Conservation (phyloP, 1,284 basidiomycete genomes). For the Irpex lacteus region DNA sequence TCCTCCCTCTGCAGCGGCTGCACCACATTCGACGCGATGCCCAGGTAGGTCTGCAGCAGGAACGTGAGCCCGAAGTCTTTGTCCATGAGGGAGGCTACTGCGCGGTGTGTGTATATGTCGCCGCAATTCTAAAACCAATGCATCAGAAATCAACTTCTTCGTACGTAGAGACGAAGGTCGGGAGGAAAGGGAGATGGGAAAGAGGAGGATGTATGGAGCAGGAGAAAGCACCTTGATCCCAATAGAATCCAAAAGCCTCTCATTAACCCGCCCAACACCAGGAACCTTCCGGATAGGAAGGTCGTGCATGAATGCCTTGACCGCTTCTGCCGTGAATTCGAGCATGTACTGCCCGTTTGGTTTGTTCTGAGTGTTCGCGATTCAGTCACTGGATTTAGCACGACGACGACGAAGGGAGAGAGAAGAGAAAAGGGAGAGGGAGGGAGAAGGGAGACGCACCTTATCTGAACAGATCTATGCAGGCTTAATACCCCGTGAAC, state of each 20-base stretch:
- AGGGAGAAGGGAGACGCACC: slow-evolving; percentile 31
- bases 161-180: not conserved
- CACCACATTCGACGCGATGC: slow-evolving; percentile 82
- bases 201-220: not conserved
- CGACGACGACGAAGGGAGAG: too few species aligned
- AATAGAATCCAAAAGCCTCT: slow-evolving; percentile 81
- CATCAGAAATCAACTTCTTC: not conserved
- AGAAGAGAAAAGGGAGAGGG: too few species aligned
- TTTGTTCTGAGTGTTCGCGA: slow-evolving; percentile 55
- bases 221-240: slow-evolving; percentile 67
- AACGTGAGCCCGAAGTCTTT: slow-evolving; percentile 79
- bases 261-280: slow-evolving; percentile 85
- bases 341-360: slow-evolving; percentile 90
- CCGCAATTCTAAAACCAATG: slow-evolving; percentile 66
- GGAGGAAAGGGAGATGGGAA: not conserved
- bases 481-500: not conserved
- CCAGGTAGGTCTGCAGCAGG: slow-evolving; percentile 76
- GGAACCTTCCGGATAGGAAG: slow-evolving; percentile 83
- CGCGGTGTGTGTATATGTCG: slow-evolving; percentile 78
- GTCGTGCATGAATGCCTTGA: slow-evolving; percentile 72
- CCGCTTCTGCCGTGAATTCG: slow-evolving; percentile 59
- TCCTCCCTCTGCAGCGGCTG: slow-evolving; percentile 73
- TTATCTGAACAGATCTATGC: slow-evolving; percentile 91
- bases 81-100: slow-evolving; percentile 75
- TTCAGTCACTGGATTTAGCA: too few species aligned